Evolutionary conservation across 1,284 basidiomycete species (phyloP).

Genomic region (Inonotus hispidus): DNA sequence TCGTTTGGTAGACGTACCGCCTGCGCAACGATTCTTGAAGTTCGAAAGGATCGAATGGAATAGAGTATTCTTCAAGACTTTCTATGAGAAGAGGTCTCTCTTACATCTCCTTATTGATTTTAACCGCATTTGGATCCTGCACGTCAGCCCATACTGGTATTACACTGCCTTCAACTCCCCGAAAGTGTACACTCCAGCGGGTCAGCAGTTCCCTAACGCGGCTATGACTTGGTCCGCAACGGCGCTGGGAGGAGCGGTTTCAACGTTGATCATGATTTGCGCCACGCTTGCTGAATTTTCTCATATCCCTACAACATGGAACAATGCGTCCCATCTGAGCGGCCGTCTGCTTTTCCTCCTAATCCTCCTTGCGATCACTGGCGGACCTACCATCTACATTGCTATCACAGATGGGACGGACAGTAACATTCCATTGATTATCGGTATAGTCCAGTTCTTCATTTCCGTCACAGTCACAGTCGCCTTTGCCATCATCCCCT

Average conservation of each 20-base stretch:
- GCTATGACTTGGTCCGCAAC: slow-evolving; percentile 93
- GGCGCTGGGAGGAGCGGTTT: slow-evolving; percentile 86
- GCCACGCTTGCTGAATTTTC: slow-evolving; percentile 91
- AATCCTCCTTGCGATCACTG: slow-evolving; percentile 81
- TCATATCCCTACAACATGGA: slow-evolving; percentile 97
- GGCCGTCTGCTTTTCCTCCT: slow-evolving; percentile 84
- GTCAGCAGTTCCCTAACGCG: slow-evolving; percentile 51
- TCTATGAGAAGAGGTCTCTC: slow-evolving; percentile 90
- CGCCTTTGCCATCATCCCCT: slow-evolving; percentile 81
- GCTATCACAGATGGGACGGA: slow-evolving; percentile 62
- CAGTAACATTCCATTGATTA: slow-evolving; percentile 68
- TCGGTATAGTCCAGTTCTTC: slow-evolving; percentile 87
- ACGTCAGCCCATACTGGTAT: slow-evolving; percentile 88
- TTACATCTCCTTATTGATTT: slow-evolving; percentile 94
- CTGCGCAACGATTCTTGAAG: slow-evolving; percentile 88
- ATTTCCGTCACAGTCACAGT: slow-evolving; percentile 78
- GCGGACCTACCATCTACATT: slow-evolving; percentile 88
- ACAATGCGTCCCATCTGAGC: slow-evolving; percentile 91
- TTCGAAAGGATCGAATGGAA: slow-evolving; percentile 90
- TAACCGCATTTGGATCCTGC: slow-evolving; percentile 94
- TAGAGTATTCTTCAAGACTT: slow-evolving; percentile 94
- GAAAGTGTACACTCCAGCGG: slow-evolving; percentile 77
- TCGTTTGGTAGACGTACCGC: slow-evolving; percentile 84
- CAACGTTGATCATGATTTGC: slow-evolving; percentile 84
- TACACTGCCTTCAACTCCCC: slow-evolving; percentile 96